Conservation (phyloP, 345 rosid genomes). For the Schrenkiella parvula region DNA sequence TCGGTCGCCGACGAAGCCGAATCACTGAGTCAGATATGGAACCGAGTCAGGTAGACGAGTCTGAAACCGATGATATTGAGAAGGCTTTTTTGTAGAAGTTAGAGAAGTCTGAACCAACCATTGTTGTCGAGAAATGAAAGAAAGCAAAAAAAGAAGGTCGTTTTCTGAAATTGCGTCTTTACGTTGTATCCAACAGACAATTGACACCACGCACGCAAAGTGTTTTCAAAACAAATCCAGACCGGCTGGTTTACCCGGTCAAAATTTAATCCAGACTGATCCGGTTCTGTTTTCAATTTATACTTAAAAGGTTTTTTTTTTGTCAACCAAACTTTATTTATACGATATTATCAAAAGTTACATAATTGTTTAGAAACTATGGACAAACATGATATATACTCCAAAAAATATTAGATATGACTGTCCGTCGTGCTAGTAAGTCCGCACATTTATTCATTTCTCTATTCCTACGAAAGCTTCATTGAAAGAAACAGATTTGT, state of each 20-base stretch:
- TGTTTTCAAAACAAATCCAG: background rate
- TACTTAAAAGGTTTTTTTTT: too few species aligned
- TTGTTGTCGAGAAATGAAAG: background rate
- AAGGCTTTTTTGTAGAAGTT: background rate
- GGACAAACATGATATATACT: too few species aligned
- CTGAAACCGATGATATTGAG: background rate
- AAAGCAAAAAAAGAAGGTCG: background rate
- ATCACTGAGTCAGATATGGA: conserved; percentile 1
- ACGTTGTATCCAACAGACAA: conserved; percentile 18
- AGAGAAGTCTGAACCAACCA: conserved; percentile 16
- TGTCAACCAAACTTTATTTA: too few species aligned
- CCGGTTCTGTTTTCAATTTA: too few species aligned
- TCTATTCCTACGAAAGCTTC: too few species aligned
- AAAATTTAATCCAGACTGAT: too few species aligned
- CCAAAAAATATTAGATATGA: too few species aligned
- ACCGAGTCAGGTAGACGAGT: background rate
- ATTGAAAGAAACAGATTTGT: too few species aligned
- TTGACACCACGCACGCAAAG: background rate
- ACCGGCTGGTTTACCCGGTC: background rate
- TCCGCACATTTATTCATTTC: too few species aligned
- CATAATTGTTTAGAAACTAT: too few species aligned
- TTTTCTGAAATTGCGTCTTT: conserved; percentile 16
- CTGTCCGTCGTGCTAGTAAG: too few species aligned
- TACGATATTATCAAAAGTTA: too few species aligned
- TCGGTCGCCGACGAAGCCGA: background rate